Evolutionary conservation across 2,329 filamentous ascomycete species (phyloP), one percentile per base, ranked within the genome.

Genomic region (Ophiocordyceps camponoti-floridani): DNA sequence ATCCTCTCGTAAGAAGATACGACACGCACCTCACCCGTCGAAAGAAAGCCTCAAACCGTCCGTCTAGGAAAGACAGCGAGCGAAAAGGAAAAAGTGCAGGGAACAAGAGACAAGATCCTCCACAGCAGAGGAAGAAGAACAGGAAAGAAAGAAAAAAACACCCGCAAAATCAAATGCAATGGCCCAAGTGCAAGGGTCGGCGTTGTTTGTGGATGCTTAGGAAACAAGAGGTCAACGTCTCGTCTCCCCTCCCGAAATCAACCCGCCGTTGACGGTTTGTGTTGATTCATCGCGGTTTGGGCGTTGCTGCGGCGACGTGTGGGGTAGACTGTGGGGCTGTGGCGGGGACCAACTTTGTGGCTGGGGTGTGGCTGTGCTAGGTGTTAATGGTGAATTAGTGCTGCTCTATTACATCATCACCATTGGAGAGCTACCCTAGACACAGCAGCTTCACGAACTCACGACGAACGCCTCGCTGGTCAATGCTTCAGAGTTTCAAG

Each of bases 301-400:
- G 4, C n/a, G 44, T 45, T 45, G 44, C 44, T 38, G 44, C 27
- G 41, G 44, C 10, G 44, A 45, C 23, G 7, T 7, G 38, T 26
- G 38, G n/a, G 10, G 19, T n/a, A 16, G 14, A 6, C 28, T 30
- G 28, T 30, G 28, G 23, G 23, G 2, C 28, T 30, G 28, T 30
- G 28, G 28, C 28, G 4, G 5, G 27, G 28, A 12, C 7, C 9
- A 30, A 30, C 8, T 30, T 30, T 7, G 28, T 12, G 28, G 28
- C 28, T 30, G 12, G 7, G 28, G 7, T 38, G 35, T 38, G 35
- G 35, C 35, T 38, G 35, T 5, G 11, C n/a, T n/a, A n/a, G n/a
- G n/a, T n/a, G n/a, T n/a, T n/a, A n/a, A n/a, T n/a, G n/a, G n/a
- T n/a, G n/a, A n/a, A n/a, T n/a, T n/a, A n/a, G n/a, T n/a, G n/a